Base-by-base conservation (phyloP, 352 stramenopile species). In the Aphanomyces euteiches region DNA sequence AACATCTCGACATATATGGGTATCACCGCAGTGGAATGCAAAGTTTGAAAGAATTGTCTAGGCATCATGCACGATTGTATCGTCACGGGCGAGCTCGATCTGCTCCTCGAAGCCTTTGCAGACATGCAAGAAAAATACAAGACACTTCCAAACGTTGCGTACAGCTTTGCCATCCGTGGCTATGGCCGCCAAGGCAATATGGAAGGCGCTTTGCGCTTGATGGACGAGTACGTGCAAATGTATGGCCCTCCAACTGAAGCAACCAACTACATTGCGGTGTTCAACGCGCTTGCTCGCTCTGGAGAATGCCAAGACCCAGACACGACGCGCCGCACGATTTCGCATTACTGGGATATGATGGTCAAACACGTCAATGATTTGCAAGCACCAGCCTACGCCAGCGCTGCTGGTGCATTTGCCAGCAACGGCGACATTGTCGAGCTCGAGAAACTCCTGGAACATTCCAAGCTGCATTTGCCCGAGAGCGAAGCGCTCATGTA, bases 331-430 rank as follows among this genome's bases (percentile, higher is more conserved):
- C 78, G 86, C 34, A 83, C 84, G n/a, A 74, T 72, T 56, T 64
- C 89, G 17, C 90, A 92, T 72, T 89, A 83, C 43, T 94, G 87
- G 87, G 76, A 82, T 58, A 79, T 93, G 41, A 92, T 94, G 85
- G 76, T 79, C 7, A 37, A 77, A 34, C 81, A 87, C 66, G 80
- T 94, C 36, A 80, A 82, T 0, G 78, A 85, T 34, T 78, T 94
- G 28, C 72, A 90, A 19, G 75, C 84, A 43, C 87, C 87, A 13
- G 87, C 85, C 40, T 94, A 90, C 68, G 83, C 87, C n/a, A 93
- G 85, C 81, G 78, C 91, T 7, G 87, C 87, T 0, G 84, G 84
- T 17, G 87, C 92, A 36, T 90, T 94, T 70, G 87, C 87, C 2
- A 91, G 83, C 60, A 85, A 75, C 15, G 87, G 87, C 13, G 87